A percentile compares a stretch with the other conserved stretches of the same genome.
phyloP scores from a whole-genome alignment of 441 rosid genomes.

The Sinapis alba region DNA sequence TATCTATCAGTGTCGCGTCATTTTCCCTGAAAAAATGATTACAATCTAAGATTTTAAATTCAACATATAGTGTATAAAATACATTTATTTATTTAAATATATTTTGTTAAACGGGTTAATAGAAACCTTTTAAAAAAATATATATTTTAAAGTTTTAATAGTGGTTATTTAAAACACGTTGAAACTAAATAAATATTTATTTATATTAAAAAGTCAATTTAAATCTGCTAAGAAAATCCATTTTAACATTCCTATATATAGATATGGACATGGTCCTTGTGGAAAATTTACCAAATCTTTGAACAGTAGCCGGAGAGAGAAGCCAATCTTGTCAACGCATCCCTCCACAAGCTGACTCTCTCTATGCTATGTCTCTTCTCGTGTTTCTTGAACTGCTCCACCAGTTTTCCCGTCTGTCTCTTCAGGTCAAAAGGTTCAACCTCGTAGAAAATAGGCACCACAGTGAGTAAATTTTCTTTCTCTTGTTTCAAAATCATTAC shows the following conservation, averaged over 20 bases:
- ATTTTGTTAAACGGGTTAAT: too few species aligned
- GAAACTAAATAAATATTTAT: too few species aligned
- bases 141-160: too few species aligned
- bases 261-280: background rate
- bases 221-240: too few species aligned
- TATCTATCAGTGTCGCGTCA: slow-evolving; percentile 32
- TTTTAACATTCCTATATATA: background rate
- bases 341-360: slow-evolving; percentile 43
- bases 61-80: too few species aligned
- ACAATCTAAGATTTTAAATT: background rate
- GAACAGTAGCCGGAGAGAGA: slow-evolving; percentile 46
- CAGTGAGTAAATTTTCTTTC: slow-evolving; percentile 21
- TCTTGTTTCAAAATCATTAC: slow-evolving; percentile 33
- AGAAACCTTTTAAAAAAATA: too few species aligned
- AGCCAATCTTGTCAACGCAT: slow-evolving; percentile 49
- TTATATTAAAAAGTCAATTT: too few species aligned
- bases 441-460: slow-evolving; percentile 48
- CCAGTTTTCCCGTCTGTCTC: slow-evolving; percentile 42
- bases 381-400: slow-evolving; percentile 36
- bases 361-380: slow-evolving; percentile 35
- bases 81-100: too few species aligned
- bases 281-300: slow-evolving; percentile 17
- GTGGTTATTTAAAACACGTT: too few species aligned
- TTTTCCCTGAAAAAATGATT: slow-evolving; percentile 20
- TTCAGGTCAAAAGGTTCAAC: slow-evolving; percentile 45